phyloP scores from a whole-genome alignment of 345 rosid species.

The Anastatica hierochuntica region DNA sequence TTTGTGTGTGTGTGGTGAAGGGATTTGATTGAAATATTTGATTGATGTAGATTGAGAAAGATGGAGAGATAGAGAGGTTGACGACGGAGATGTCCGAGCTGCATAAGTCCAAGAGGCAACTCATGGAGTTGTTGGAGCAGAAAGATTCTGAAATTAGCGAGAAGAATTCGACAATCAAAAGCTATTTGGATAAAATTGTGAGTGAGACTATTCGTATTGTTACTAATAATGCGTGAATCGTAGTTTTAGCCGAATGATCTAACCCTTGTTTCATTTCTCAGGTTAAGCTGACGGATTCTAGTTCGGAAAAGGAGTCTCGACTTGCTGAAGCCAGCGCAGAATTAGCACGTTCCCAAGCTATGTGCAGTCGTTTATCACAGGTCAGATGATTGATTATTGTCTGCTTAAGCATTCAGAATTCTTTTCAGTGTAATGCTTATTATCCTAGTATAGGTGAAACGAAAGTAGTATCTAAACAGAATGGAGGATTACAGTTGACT shows the following conservation, averaged over 20 bases:
- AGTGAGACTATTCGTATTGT: background rate
- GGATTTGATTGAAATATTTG: background rate
- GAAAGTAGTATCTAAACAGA: background rate
- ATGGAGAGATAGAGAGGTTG: slow-evolving; percentile 74
- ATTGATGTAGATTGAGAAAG: slow-evolving; percentile 61
- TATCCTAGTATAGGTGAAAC: too few species aligned
- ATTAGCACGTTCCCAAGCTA: slow-evolving; percentile 50
- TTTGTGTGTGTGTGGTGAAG: background rate
- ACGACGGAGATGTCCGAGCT: slow-evolving; percentile 54
- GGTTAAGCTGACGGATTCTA: slow-evolving; percentile 58
- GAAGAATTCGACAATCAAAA: slow-evolving; percentile 57
- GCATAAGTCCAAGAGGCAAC: slow-evolving; percentile 79
- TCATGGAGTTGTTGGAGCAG: slow-evolving; percentile 72
- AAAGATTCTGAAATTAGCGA: slow-evolving; percentile 73
- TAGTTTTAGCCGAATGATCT: background rate
- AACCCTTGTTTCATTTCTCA: slow-evolving; percentile 16
- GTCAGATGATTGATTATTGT: slow-evolving; percentile 36
- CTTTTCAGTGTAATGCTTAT: background rate
- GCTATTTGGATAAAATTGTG: slow-evolving; percentile 81
- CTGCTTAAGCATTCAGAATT: background rate
- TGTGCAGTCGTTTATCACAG: slow-evolving; percentile 69
- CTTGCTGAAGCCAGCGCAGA: slow-evolving; percentile 56
- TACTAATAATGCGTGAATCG: background rate
- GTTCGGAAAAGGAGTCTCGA: slow-evolving; percentile 62
- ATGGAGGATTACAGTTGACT: background rate